Evolutionary conservation across 2,329 filamentous ascomycete species (phyloP), one percentile per base, ranked within the genome.

Genomic region (Byssothecium circinans): DNA sequence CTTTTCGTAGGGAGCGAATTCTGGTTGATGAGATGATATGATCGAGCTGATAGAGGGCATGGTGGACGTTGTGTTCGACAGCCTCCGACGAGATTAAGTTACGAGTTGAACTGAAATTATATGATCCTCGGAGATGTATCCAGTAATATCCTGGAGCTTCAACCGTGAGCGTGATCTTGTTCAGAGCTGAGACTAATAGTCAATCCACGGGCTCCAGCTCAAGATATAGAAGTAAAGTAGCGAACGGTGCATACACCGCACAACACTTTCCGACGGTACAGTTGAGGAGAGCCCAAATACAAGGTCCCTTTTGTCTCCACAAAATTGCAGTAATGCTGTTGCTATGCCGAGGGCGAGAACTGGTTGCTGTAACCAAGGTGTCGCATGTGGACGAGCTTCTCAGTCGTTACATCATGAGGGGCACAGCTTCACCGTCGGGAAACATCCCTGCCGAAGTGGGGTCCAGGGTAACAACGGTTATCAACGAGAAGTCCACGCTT

Each of bases 1-100:
- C 15, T 62, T 60, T 43, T 71, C 66, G 25, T 71, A 71, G 0
- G 64, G 53, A 5, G 30, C 38, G 0, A 68, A 52, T 15, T 63
- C 55, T 4, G 64, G 63, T 19, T 57, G 60, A 38, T 65, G 51
- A 10, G 50, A 40, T 33, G 55, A 45, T 22, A 69, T 50, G 20
- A 60, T 60, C 30, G 65, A 52, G 40, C 42, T 65, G 44, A 68
- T 64, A 2, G 61, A 61, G 44, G 62, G 47, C 65, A 68, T 69
- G 4, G 2, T 61, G 25, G 18, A 30, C 30, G 5, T 15, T 27
- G 29, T 32, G 19, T 10, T 15, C 11, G n/a, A 32, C 43, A 6
- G 19, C 8, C 14, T 41, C 15, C 12, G 12, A 19, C 3, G 15
- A 18, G 18, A 32, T 11, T 30, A 25, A 10, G 23, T 5, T 10